These are phyloP conservation scores for Lachancea dasiensis DNA, from an alignment of 805 yeast genomes.

Conservation along the genomic window DNA sequence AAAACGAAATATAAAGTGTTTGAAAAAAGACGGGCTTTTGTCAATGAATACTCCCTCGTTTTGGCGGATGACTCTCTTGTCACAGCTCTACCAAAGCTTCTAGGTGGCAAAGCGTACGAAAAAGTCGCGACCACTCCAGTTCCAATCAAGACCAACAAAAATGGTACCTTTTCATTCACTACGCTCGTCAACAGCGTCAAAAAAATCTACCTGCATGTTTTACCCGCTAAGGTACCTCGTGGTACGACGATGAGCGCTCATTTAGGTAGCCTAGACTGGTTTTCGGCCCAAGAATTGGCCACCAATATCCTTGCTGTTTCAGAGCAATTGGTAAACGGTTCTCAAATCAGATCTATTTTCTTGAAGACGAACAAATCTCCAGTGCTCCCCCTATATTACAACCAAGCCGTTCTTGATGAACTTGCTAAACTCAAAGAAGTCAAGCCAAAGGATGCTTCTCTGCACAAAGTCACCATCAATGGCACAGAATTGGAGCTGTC, in stretches of 20 bases:
- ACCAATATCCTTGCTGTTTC: conserved; percentile 57
- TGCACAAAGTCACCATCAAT: conserved; percentile 29
- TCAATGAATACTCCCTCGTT: conserved; percentile 64
- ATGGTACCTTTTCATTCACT: conserved; percentile 36
- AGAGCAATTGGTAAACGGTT: conserved; percentile 38
- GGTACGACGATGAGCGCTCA: conserved; percentile 62
- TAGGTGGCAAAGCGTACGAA: conserved; percentile 84
- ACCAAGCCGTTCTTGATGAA: conserved; percentile 43
- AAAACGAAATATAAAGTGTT: conserved; percentile 83
- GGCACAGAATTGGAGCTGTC: conserved; percentile 44
- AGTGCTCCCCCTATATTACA: conserved; percentile 73
- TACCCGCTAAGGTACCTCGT: conserved; percentile 63
- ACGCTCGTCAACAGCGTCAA: conserved; percentile 55
- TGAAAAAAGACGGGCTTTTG: conserved; percentile 77
- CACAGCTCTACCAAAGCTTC: conserved; percentile 70
- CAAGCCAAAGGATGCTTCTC: conserved; percentile 19
- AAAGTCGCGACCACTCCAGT: conserved; percentile 59
- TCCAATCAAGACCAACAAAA: conserved; percentile 45
- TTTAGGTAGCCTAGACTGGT: conserved; percentile 50
- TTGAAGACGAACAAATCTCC: conserved; percentile 71
- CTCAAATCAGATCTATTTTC: conserved; percentile 50
- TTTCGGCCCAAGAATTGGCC: conserved; percentile 43
- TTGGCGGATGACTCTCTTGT: conserved; percentile 79
- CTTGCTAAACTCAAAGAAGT: conserved; percentile 27
- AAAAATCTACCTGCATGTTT: conserved; percentile 47